phyloP scores from a whole-genome alignment of 352 stramenopile genomes.

The Phytophthora uliginosa region DNA sequence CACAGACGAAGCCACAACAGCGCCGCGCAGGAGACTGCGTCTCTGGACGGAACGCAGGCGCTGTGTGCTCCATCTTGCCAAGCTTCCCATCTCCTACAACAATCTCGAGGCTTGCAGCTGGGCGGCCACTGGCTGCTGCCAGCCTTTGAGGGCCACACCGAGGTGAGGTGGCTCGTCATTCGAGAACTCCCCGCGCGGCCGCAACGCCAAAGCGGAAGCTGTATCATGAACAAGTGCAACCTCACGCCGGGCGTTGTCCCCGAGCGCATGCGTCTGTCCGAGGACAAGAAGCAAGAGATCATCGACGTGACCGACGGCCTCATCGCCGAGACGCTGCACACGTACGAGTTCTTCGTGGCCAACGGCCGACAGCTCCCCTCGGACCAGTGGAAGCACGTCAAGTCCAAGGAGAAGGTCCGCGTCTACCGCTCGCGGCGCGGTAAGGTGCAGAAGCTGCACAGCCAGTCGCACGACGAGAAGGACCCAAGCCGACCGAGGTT shows the following conservation, averaged over 20 bases:
- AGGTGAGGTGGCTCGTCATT: slow-evolving; percentile 20
- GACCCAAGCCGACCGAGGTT: slow-evolving; percentile 47
- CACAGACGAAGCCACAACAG: slow-evolving; percentile 23
- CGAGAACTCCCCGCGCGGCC: slow-evolving; percentile 15
- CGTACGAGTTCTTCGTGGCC: slow-evolving; percentile 62
- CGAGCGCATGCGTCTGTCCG: slow-evolving; percentile 24
- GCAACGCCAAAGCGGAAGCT: neutral
- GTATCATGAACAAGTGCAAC: slow-evolving; percentile 19
- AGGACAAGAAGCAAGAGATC: slow-evolving; percentile 47
- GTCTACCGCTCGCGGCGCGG: slow-evolving; percentile 58
- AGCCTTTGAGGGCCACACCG: slow-evolving; percentile 12
- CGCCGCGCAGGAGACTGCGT: slow-evolving; percentile 11
- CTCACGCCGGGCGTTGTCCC: slow-evolving; percentile 11
- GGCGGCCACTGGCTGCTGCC: slow-evolving; percentile 11
- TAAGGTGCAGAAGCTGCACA: slow-evolving; percentile 34
- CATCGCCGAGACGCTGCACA: slow-evolving; percentile 65
- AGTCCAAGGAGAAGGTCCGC: slow-evolving; percentile 57
- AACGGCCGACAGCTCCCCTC: slow-evolving; percentile 42
- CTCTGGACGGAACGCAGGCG: slow-evolving; percentile 11
- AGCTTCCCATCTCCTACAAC: slow-evolving; percentile 23
- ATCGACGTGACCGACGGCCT: slow-evolving; percentile 59
- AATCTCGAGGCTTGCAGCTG: slow-evolving; percentile 24
- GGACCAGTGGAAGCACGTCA: slow-evolving; percentile 63
- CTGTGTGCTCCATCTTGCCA: slow-evolving; percentile 16
- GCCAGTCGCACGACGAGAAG: slow-evolving; percentile 32